Evolutionary conservation across 306 rosid genomes (phyloP), one percentile per base, ranked within the genome.

Genomic region (Cercis canadensis): DNA sequence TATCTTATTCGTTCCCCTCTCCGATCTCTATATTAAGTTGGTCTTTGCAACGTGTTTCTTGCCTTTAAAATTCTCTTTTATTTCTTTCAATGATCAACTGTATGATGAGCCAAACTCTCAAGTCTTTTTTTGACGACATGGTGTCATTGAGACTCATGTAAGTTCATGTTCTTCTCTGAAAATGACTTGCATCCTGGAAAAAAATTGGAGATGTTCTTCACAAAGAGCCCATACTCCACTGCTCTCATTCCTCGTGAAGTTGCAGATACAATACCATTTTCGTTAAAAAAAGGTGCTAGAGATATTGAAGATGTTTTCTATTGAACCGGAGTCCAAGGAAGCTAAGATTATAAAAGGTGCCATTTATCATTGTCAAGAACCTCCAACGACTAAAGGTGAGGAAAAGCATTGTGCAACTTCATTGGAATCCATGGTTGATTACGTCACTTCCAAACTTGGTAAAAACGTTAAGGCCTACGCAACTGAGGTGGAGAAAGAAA

Each of bases 341-440:
- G 86, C 89, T 14, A 66, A 75, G 51, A 44, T 5, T 21, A 67
- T 93, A 57, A 72, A 80, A 69, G 65, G 70, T 14, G 89, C 97
- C 0, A 70, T 93, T 18, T 29, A 49, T 9, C 86, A 84, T 49
- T 93, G 98, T 10, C 92, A 90, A 65, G 62, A 55, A 9, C 29
- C 29, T 24, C 72, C 81, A 2, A 64, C 70, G 2, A 69, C 82
- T 10, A 65, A 4, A 57, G 92, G 96, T 7, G 98, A 88, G 71
- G 90, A 90, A 18, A 90, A 87, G 79, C 81, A 59, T 7, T 93
- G 98, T 18, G 94, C 96, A 6, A 93, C 89, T 45, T 93, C 98
- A 4, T 62, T 93, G n/a, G 97, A 93, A 77, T 91, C 96, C 0
- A 93, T 93, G 98, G 67, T 90, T 11, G 97, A 93, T 43, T 93